phyloP scores from a whole-genome alignment of 768 basidiomycete genomes.

The Pulveroboletus frians region DNA sequence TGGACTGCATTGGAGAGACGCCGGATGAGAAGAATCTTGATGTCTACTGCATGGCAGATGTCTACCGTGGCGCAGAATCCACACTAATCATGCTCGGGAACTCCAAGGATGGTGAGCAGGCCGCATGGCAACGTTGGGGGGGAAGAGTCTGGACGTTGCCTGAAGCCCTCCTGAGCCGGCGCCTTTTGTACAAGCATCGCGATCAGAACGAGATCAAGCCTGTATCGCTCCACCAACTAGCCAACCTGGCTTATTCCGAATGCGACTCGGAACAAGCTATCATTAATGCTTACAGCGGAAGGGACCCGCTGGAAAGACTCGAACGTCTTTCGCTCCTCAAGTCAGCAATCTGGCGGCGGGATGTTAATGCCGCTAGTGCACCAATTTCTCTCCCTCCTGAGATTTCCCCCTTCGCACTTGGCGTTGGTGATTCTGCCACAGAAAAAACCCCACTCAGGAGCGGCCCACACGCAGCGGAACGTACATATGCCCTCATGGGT shows the following conservation, averaged over 20 bases:
- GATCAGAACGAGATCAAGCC: neutral
- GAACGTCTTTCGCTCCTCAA: slow-evolving; percentile 16
- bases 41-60: neutral
- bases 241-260: slow-evolving; percentile 14
- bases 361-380: neutral
- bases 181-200: slow-evolving; percentile 7
- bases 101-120: neutral
- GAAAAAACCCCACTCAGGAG: neutral
- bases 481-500: neutral
- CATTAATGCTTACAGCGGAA: slow-evolving; percentile 17
- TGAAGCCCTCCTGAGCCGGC: neutral
- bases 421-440: too few species aligned
- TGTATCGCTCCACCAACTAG: slow-evolving; percentile 2
- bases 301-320: slow-evolving; percentile 11
- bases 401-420: neutral
- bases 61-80: neutral
- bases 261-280: slow-evolving; percentile 9
- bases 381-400: neutral
- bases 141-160: slow-evolving; percentile 13
- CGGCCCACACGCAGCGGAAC: slow-evolving; percentile 12
- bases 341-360: slow-evolving; percentile 16
- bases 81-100: neutral
- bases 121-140: slow-evolving; percentile 11
- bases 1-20: slow-evolving; percentile 13
- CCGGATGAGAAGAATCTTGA: neutral